phyloP scores from a whole-genome alignment of 2,329 filamentous ascomycete species.

The Metarhizium brunneum region DNA sequence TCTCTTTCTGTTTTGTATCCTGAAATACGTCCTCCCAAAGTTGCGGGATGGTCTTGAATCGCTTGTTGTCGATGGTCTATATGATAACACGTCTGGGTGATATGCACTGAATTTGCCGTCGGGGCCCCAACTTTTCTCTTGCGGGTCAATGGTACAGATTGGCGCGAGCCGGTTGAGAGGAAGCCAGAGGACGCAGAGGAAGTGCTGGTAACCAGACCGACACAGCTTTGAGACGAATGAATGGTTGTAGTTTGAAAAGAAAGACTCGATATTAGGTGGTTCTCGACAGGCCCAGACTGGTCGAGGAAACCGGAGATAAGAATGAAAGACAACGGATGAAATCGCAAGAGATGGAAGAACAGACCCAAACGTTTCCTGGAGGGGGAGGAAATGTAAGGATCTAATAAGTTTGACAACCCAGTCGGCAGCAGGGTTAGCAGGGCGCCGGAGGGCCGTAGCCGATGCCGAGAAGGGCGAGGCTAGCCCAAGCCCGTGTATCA shows the following conservation, averaged over 20 bases:
- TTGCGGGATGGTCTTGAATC: neutral
- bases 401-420: slow-evolving; percentile 6
- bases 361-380: slow-evolving; percentile 9
- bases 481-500: slow-evolving; percentile 10
- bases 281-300: slow-evolving; percentile 5
- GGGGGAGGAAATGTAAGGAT: slow-evolving; percentile 6
- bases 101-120: neutral
- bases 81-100: neutral
- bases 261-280: slow-evolving; percentile 21
- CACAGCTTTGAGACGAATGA: slow-evolving; percentile 18
- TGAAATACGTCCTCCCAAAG: neutral
- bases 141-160: neutral
- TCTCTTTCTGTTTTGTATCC: neutral
- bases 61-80: neutral
- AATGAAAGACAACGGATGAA: slow-evolving; percentile 6
- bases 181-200: slow-evolving; percentile 7
- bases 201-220: slow-evolving; percentile 46
- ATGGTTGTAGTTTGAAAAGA: slow-evolving; percentile 27
- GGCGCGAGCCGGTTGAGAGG: neutral
- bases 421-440: slow-evolving; percentile 5
- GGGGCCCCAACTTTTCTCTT: neutral
- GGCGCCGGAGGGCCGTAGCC: slow-evolving; percentile 7
- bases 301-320: slow-evolving; percentile 2
- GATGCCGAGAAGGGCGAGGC: slow-evolving; percentile 8
- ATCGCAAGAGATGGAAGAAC: slow-evolving; percentile 6